Evolutionary conservation across 305 asterid genomes (phyloP).

Genomic region (Solanum aculeatissimum): DNA sequence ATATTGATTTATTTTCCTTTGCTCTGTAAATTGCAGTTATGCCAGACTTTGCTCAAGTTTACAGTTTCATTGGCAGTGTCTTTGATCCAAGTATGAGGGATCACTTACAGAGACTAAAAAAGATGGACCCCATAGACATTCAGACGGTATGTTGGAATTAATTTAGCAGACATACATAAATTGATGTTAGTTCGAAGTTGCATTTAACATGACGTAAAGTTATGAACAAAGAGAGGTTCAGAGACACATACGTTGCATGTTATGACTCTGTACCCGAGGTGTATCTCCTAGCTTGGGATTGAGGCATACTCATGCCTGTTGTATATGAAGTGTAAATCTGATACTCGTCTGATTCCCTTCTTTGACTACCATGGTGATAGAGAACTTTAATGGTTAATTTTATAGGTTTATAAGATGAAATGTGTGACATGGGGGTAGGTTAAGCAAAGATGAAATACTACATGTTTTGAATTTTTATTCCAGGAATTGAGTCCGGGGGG

Average conservation of each 20-base stretch:
- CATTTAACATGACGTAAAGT: background rate
- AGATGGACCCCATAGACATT: constrained; percentile 63
- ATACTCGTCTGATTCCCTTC: background rate
- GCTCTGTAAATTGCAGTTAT: constrained; percentile 30
- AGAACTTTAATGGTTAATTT: background rate
- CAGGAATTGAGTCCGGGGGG: background rate
- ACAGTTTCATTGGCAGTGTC: constrained; percentile 73
- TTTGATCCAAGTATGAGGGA: constrained; percentile 65
- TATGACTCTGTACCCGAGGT: background rate
- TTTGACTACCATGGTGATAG: background rate
- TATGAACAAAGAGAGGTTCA: background rate
- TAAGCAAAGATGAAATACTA: background rate
- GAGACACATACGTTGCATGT: background rate
- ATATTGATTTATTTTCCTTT: background rate
- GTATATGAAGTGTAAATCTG: background rate
- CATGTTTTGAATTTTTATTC: background rate
- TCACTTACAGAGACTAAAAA: constrained; percentile 52
- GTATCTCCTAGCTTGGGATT: background rate
- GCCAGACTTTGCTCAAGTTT: constrained; percentile 85
- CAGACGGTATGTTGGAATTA: constrained; percentile 57
- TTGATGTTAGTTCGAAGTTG: background rate
- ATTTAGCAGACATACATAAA: background rate
- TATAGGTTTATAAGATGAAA: background rate
- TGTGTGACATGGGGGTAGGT: background rate
- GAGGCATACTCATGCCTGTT: background rate